Base-by-base conservation (phyloP, 2,329 filamentous ascomycete species). In the Cladophialophora exuberans region DNA sequence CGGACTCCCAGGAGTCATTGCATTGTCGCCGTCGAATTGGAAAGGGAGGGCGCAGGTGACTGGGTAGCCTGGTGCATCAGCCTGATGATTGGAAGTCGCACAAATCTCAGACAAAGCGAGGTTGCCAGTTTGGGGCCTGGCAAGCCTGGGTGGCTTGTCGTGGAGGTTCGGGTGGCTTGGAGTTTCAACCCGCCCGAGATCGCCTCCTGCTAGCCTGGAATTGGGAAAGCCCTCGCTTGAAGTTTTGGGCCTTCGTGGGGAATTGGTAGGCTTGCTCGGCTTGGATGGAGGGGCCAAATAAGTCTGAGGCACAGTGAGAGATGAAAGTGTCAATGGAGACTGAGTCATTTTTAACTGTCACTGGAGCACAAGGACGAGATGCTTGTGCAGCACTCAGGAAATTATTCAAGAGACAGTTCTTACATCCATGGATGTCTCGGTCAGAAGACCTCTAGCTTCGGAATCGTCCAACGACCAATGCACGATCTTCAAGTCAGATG, bases 41-140 rank as follows among this genome's bases (percentile, higher is more conserved):
- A 54, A 48, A 46, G 33, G 55, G 51, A 47, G 46, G 50, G 50
- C 45, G 55, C 55, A 58, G 55, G 55, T 56, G 53, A 56, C 41
- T 42, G 30, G 39, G 50, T 23, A n/a, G n/a, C n/a, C 13, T 42
- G 39, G 39, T 35, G 17, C 31, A 9, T 13, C 26, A 49, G 53
- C 53, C 53, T 56, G 53, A 39, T 45, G 45, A 45, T 26, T 46
- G 43, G 39, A 13, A 26, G 33, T 18, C 39, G 42, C 36, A 25
- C 25, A n/a, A 33, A 43, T 25, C 42, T 38, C 26, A 36, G 26
- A 45, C 36, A 57, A 57, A 53, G 33, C 39, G 47, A 50, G 41
- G 18, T 54, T 48, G 48, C 26, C 33, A n/a, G n/a, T n/a, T n/a
- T 10, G 25, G 25, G 33, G 20, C 23, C 23, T 9, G 25, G 31